phyloP scores from a whole-genome alignment of 805 yeast genomes.

The Kuraishia cidri region DNA sequence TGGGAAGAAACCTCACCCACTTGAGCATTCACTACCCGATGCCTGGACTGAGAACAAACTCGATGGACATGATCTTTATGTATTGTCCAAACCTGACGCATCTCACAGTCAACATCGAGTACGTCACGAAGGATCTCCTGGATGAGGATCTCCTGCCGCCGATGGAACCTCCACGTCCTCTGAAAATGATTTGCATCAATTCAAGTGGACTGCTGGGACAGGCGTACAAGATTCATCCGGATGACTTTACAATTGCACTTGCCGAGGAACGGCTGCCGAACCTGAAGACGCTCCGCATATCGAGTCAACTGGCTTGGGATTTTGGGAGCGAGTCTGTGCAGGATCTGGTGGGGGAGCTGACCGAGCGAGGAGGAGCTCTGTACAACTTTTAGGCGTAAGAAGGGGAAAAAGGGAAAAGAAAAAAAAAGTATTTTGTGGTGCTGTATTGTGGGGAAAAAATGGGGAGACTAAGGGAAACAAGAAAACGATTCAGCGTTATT shows the following conservation, averaged over 20 bases:
- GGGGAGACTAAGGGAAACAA: not conserved
- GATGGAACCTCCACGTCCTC: constrained; percentile 28
- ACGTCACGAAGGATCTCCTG: constrained; percentile 45
- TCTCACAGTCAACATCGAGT: constrained; percentile 73
- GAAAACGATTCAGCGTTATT: too few species aligned
- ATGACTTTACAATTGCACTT: constrained; percentile 79
- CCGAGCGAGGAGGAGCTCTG: constrained; percentile 72
- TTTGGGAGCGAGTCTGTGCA: constrained; percentile 48
- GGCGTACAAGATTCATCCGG: constrained; percentile 74
- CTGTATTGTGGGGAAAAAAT: constrained; percentile 19
- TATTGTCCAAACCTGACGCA: constrained; percentile 67
- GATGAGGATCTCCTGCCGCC: constrained; percentile 32
- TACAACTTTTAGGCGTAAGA: constrained; percentile 34
- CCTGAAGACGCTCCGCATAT: constrained; percentile 54
- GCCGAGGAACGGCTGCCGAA: constrained; percentile 69
- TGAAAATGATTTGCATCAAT: constrained; percentile 59
- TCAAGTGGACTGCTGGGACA: constrained; percentile 87
- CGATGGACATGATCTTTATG: constrained; percentile 64
- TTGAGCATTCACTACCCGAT: constrained; percentile 78
- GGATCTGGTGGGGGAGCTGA: constrained; percentile 60
- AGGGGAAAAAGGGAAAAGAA: too few species aligned
- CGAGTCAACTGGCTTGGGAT: constrained; percentile 84
- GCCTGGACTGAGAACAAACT: constrained; percentile 65
- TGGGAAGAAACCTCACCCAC: constrained; percentile 58
- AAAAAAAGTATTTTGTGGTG: too few species aligned